phyloP scores from a whole-genome alignment of 345 rosid genomes.

The Salix exigua region DNA sequence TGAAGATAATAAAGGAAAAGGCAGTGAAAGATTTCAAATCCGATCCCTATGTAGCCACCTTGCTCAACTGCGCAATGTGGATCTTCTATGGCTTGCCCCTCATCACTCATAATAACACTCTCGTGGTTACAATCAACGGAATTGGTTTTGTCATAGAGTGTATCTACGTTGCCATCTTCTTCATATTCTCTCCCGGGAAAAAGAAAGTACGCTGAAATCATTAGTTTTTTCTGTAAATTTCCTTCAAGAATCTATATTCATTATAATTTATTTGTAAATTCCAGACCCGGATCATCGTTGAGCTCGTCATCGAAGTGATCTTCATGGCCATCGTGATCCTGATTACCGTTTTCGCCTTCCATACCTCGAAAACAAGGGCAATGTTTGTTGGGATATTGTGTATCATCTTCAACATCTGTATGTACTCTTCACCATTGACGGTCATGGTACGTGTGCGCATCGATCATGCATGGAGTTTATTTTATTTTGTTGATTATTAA shows the following conservation, averaged over 20 bases:
- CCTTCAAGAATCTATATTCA: background rate
- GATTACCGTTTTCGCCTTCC: background rate
- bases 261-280: background rate
- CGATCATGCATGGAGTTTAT: too few relatives aligned
- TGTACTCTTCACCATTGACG: conserved; percentile 21
- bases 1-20: conserved; percentile 45
- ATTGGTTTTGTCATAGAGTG: conserved; percentile 57
- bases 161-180: conserved; percentile 47
- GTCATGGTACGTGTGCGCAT: conserved; percentile 6
- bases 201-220: conserved; percentile 36
- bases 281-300: conserved; percentile 34
- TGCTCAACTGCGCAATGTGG: conserved; percentile 76
- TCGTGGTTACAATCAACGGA: conserved; percentile 58
- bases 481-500: background rate
- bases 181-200: conserved; percentile 29
- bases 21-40: conserved; percentile 52
- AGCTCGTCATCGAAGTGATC: conserved; percentile 36
- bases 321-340: conserved; percentile 28
- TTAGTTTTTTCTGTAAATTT: too few relatives aligned
- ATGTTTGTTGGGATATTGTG: conserved; percentile 13
- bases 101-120: conserved; percentile 54
- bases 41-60: conserved; percentile 68
- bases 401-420: conserved; percentile 12
- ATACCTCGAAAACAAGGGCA: background rate
- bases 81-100: conserved; percentile 62